phyloP scores from a whole-genome alignment of 805 yeast genomes.

The Hanseniaspora clermontiae region DNA sequence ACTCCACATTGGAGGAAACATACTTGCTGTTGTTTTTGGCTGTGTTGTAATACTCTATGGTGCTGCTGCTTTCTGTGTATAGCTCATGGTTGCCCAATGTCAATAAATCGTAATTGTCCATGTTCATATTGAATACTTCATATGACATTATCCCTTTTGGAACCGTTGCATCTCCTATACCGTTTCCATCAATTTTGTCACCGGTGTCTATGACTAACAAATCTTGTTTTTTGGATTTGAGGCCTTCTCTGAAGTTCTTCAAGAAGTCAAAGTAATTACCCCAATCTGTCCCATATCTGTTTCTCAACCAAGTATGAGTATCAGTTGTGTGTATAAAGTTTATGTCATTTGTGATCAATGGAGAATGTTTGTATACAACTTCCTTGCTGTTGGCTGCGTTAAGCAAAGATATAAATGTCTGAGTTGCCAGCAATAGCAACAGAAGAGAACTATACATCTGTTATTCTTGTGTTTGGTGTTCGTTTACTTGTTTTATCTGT shows the following conservation, averaged over 20 bases:
- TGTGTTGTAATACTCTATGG: slow-evolving; percentile 50
- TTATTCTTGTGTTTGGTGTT: neutral
- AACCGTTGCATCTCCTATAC: slow-evolving; percentile 62
- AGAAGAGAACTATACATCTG: neutral
- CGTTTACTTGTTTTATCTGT: neutral
- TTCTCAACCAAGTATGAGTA: slow-evolving; percentile 90
- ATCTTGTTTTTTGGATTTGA: slow-evolving; percentile 39
- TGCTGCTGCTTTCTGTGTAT: slow-evolving; percentile 51
- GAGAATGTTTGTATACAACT: slow-evolving; percentile 16
- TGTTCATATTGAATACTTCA: slow-evolving; percentile 44
- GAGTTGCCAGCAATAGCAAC: neutral
- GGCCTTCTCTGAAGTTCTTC: slow-evolving; percentile 34
- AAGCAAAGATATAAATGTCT: neutral
- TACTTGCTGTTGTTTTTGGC: slow-evolving; percentile 50
- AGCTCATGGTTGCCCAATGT: slow-evolving; percentile 89
- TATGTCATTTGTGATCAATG: slow-evolving; percentile 54
- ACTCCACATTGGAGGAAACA: slow-evolving; percentile 62
- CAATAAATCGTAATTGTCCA: slow-evolving; percentile 53
- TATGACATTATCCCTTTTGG: slow-evolving; percentile 60
- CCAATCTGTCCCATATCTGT: slow-evolving; percentile 74
- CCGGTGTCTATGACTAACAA: slow-evolving; percentile 74
- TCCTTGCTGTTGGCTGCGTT: neutral
- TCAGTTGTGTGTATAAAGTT: slow-evolving; percentile 92
- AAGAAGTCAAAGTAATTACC: slow-evolving; percentile 75
- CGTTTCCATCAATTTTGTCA: slow-evolving; percentile 91